Base-by-base conservation (phyloP, 2,329 filamentous ascomycete species). In the Zymoseptoria brevis region DNA sequence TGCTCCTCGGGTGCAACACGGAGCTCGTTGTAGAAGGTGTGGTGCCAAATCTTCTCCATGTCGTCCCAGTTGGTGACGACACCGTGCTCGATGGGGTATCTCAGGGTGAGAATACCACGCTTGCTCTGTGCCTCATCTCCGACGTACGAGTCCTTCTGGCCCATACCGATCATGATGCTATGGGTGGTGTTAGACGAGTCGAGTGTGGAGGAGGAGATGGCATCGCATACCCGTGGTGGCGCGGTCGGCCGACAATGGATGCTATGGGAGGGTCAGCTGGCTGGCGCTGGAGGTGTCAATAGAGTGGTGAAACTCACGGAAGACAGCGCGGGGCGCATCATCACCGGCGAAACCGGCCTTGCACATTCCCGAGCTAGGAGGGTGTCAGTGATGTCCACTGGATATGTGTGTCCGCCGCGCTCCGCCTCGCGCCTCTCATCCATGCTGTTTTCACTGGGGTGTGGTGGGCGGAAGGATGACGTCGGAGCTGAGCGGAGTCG, bases 291-390 rank as follows among this genome's bases (percentile, higher is more conserved):
- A 19, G 50, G 30, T 66, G 63, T 66, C 68, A 67, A 70, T 69
- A 68, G 65, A 58, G 56, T 66, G 69, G 67, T 68, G 64, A 68
- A 64, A 92, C 93, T 96, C 89, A 97, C 93, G 94, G 87, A 99
- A 99, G 79, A 99, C 94, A 82, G 94, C 94, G 87, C 94, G 88
- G 79, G 94, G 94, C 82, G 94, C 94, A 89, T 99, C 94, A 78
- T 99, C 94, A 91, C 94, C 94, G 85, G 94, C 94, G 83, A 99
- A 99, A 92, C 94, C 94, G 88, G 94, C 94, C 86, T 99, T 99
- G 85, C 94, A 99, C 94, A 99, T 97, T 87, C 94, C 94, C 82
- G 94, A 97, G 88, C 93, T 97, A 79, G 58, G 62, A 68, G 60
- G 56, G 21, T 57, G 67, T 71, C 68, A 72, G 68, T 60, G 53